A percentile compares a stretch with the other conserved stretches of the same genome.
Conservation (phyloP, 139 green algal genomes). For the Chlamydomonas incerta region DNA sequence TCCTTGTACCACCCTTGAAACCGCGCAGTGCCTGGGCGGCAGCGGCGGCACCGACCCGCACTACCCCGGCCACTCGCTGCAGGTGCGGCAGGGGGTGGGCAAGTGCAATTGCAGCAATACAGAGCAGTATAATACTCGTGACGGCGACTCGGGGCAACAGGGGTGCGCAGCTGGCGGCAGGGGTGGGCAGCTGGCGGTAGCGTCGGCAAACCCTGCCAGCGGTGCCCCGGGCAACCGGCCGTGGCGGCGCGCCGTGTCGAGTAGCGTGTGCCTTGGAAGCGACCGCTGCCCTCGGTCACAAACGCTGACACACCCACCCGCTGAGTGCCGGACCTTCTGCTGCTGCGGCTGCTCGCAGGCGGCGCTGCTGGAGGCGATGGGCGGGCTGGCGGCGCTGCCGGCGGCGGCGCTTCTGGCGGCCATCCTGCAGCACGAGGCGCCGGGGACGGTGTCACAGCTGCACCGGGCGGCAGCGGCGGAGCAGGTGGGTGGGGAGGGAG, state of each 20-base stretch:
- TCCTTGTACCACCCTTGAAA: background rate
- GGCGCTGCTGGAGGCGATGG: background rate
- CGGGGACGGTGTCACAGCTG: background rate
- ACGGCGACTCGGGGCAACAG: no score
- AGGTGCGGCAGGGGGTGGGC: no score
- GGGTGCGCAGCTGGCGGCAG: no score
- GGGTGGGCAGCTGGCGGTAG: no score
- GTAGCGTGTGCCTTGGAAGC: no score
- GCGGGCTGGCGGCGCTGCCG: background rate
- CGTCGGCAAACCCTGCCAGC: no score
- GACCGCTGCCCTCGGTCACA: no score
- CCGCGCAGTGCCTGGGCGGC: background rate
- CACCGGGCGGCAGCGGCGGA: constrained; percentile 3
- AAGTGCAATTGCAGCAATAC: no score
- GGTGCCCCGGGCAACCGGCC: no score
- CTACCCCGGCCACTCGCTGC: background rate
- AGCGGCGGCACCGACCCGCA: background rate
- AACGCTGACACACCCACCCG: background rate
- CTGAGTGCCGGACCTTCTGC: no score
- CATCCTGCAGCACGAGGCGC: constrained; percentile 2
- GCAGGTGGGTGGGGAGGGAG: background rate
- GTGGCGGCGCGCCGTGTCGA: no score
- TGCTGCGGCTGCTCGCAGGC: background rate
- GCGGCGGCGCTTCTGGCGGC: background rate
- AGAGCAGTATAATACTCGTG: no score